These are phyloP conservation scores for Straminergon stramineum DNA, from an alignment of 225 moss, liverwort and hornwort species.

Conservation along the genomic window DNA sequence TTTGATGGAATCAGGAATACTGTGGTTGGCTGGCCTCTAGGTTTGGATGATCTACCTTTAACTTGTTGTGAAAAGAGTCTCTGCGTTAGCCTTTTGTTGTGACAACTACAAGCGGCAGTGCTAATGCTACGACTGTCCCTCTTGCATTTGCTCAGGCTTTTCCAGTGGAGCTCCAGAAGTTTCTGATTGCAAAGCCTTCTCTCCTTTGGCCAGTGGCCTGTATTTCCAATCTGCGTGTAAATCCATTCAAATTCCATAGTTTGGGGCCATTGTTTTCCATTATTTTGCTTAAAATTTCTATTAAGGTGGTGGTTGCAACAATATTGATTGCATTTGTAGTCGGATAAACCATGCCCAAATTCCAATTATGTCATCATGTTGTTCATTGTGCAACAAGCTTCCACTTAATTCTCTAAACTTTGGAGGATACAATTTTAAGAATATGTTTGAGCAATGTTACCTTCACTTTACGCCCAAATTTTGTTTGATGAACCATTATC, in stretches of 20 bases:
- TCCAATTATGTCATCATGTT: not conserved
- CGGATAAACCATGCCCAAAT: not conserved
- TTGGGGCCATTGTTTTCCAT: no score
- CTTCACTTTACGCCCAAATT: not conserved
- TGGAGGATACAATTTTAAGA: not conserved
- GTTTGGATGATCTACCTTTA: not conserved
- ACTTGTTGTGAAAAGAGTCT: not conserved
- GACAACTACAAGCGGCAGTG: not conserved
- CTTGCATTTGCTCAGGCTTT: not conserved
- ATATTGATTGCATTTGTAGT: not conserved
- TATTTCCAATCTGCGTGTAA: not conserved
- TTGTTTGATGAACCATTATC: not conserved
- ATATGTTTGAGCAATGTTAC: not conserved
- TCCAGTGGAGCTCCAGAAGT: no score
- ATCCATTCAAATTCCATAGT: not conserved
- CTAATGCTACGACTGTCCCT: not conserved
- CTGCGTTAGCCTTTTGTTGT: not conserved
- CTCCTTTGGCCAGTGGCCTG: not conserved
- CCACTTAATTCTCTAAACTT: not conserved
- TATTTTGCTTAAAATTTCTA: not conserved
- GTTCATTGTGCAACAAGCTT: not conserved
- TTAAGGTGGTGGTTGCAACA: not conserved
- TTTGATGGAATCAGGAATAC: not conserved
- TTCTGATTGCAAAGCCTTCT: not conserved
- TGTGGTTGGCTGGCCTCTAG: not conserved